Evolutionary conservation across 1,284 basidiomycete genomes (phyloP).

Genomic region (Cutaneotrichosporon curvatum): DNA sequence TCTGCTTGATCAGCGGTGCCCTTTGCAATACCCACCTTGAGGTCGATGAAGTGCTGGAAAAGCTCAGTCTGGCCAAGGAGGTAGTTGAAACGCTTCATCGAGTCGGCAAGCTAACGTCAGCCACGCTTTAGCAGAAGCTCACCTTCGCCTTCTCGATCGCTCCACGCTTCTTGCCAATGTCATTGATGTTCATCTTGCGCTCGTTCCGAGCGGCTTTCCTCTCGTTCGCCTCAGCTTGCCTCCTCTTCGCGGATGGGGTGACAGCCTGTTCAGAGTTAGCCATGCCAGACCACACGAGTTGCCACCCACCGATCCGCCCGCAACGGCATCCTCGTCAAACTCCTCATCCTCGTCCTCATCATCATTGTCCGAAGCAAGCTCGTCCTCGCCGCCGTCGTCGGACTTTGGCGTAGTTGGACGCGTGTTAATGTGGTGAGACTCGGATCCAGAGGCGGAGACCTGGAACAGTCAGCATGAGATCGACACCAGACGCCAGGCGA

Average conservation of each 20-base stretch:
- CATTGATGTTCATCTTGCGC: slow-evolving; percentile 37
- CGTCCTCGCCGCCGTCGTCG: slow-evolving; percentile 26
- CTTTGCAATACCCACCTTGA: slow-evolving; percentile 57
- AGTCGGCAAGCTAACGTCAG: slow-evolving; percentile 68
- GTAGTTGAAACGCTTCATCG: slow-evolving; percentile 90
- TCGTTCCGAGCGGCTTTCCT: slow-evolving; percentile 37
- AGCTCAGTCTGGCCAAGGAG: slow-evolving; percentile 90
- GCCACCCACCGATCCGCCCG: slow-evolving; percentile 9
- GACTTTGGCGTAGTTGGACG: slow-evolving; percentile 29
- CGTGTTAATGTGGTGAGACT: slow-evolving; percentile 37
- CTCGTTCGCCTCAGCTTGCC: slow-evolving; percentile 25
- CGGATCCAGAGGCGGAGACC: slow-evolving; percentile 37
- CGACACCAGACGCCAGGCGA: too few relatives aligned
- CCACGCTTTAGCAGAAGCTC: slow-evolving; percentile 3
- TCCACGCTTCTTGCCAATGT: slow-evolving; percentile 37
- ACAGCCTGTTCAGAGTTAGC: slow-evolving; percentile 6
- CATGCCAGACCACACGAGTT: neutral
- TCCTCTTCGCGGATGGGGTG: slow-evolving; percentile 31
- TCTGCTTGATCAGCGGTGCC: slow-evolving; percentile 49
- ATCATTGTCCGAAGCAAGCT: slow-evolving; percentile 30
- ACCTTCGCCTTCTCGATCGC: slow-evolving; percentile 45
- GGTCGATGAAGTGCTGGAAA: slow-evolving; percentile 91
- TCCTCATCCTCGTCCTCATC: slow-evolving; percentile 30
- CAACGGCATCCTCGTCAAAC: slow-evolving; percentile 20
- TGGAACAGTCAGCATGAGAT: slow-evolving; percentile 12